Percentiles rank a stretch among this genome's conserved stretches.
Evolutionary conservation across 2,329 filamentous ascomycete genomes (phyloP).

Genomic region (Aspergillus quadrilineatus): DNA sequence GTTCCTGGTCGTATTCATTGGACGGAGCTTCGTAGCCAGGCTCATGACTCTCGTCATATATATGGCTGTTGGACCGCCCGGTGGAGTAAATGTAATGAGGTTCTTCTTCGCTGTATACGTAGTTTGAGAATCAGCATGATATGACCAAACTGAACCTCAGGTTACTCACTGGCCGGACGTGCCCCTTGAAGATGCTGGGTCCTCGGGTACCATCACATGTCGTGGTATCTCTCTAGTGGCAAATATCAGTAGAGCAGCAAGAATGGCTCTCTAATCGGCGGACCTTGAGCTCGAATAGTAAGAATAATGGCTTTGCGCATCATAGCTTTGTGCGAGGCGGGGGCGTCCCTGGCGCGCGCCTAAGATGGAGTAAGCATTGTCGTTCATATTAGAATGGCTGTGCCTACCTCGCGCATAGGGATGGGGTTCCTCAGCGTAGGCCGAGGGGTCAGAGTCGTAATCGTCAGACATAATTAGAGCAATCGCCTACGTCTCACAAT

Average conservation of each 20-base stretch:
- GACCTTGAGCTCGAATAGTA: background rate
- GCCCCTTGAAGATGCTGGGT: no score
- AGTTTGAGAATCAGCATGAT: background rate
- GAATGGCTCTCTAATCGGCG: background rate
- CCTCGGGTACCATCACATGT: no score
- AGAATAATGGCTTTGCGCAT: background rate
- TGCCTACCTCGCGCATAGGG: background rate
- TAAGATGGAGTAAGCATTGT: background rate
- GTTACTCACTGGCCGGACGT: background rate
- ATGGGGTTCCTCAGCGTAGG: background rate
- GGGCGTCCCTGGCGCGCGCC: background rate
- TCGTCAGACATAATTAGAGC: conserved; percentile 1
- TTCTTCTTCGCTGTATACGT: background rate
- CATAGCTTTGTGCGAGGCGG: background rate
- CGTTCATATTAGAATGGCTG: background rate
- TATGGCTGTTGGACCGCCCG: background rate
- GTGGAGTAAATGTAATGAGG: background rate
- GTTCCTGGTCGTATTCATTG: background rate
- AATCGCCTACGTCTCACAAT: background rate
- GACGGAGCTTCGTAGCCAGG: background rate
- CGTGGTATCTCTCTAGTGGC: background rate
- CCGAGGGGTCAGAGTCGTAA: background rate
- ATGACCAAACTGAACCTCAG: background rate
- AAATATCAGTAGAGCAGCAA: background rate
- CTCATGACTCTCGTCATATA: background rate